Conservation (phyloP, 495 filamentous ascomycete genomes). For the Annulohypoxylon moriforme region DNA sequence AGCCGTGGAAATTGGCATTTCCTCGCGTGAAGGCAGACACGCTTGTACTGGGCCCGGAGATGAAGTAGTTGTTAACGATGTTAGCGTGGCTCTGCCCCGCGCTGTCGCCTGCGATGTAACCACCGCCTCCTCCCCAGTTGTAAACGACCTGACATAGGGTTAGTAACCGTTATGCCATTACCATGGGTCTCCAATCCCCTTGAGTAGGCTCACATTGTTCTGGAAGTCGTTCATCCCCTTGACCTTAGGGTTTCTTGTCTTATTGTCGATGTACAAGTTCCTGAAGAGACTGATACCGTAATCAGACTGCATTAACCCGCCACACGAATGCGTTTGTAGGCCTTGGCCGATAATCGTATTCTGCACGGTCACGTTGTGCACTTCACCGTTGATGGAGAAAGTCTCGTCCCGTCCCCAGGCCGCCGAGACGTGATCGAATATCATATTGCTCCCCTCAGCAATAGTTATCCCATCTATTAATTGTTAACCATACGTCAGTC, state of each 20-base stretch:
- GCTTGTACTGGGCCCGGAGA: constrained; percentile 54
- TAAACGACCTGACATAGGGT: constrained; percentile 46
- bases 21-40: constrained; percentile 51
- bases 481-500: not conserved
- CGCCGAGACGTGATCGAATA: constrained; percentile 55
- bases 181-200: not conserved
- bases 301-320: constrained; percentile 47
- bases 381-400: constrained; percentile 51
- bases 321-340: constrained; percentile 49
- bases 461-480: constrained; percentile 51
- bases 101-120: constrained; percentile 54
- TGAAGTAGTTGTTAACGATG: constrained; percentile 59
- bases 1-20: constrained; percentile 50
- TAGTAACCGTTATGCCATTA: not conserved
- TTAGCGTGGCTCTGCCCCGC: constrained; percentile 51
- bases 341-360: constrained; percentile 58
- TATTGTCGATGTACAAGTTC: constrained; percentile 58
- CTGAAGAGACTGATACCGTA: constrained; percentile 49
- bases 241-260: constrained; percentile 48
- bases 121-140: constrained; percentile 53
- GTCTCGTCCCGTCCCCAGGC: constrained; percentile 53
- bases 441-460: constrained; percentile 52
- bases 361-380: constrained; percentile 54
- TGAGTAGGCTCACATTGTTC: constrained; percentile 34
- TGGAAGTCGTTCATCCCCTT: constrained; percentile 48